Evolutionary conservation across 2,329 filamentous ascomycete genomes (phyloP), one percentile per base, ranked within the genome.

Genomic region (Aspergillus sp.): DNA sequence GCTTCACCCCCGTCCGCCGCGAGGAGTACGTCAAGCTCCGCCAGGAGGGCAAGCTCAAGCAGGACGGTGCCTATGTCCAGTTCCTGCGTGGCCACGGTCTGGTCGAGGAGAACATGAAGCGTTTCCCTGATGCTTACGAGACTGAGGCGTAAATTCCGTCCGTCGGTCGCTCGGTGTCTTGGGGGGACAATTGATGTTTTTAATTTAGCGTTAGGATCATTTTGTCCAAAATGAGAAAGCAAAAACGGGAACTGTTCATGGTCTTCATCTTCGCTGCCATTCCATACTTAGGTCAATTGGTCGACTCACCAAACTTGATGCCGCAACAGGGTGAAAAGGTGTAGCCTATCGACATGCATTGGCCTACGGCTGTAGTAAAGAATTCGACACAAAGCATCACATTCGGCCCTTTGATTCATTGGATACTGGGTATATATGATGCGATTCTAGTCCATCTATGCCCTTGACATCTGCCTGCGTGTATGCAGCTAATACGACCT

Each of bases 11-110:
- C 75, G 90, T 99, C 71, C 88, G 91, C 73, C 92, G 94, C 71
- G 94, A 97, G 69, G 94, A 99, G 79, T 99, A 97, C 83, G 83
- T 96, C 75, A 86, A 91, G 79, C 89, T 93, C 83, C 95, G 96
- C 86, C 84, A 91, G 75, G 88, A 88, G 72, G 94, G 94, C 76
- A 88, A 86, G 76, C 88, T 99, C 81, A 90, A 93, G 85, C 88
- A 95, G 69, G 94, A 99, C 71, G 94, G 94, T 87, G 94, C 94
- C 71, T 99, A 99, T 82, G 94, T 99, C 69, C 91, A 99, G 85
- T 99, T 99, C 89, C 87, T 97, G 71, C 84, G 85, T 81, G 96
- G 95, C 85, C 88, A 96, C 81, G 94, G 94, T 71, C 82, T 80
- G 70, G 81, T 99, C 65, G 84, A 82, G 75, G 68, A 88, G 68